phyloP scores from a whole-genome alignment of 2,329 filamentous ascomycete genomes.

The Hymenoscyphus salicellus region DNA sequence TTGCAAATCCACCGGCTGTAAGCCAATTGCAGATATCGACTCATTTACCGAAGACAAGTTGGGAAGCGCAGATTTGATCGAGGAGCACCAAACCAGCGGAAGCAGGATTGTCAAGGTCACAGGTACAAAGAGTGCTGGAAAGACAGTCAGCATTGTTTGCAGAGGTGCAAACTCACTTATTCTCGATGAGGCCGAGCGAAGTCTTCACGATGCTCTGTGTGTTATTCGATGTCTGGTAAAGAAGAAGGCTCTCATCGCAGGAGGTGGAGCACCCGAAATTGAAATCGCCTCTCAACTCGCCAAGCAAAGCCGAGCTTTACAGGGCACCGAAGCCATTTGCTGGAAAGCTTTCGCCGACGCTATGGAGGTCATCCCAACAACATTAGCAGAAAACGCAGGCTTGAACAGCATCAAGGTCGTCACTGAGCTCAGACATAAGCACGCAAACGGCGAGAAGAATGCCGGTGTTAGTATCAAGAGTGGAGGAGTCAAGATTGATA shows the following conservation, averaged over 20 bases:
- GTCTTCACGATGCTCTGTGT: conserved; percentile 93
- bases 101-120: conserved; percentile 93
- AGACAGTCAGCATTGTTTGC: conserved; percentile 92
- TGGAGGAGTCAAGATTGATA: conserved; percentile 94
- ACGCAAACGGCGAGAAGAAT: conserved; percentile 92
- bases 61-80: conserved; percentile 85
- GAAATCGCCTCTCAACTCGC: conserved; percentile 87
- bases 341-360: conserved; percentile 99
- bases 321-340: conserved; percentile 93
- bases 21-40: conserved; percentile 96
- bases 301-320: conserved; percentile 75
- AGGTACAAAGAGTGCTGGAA: conserved; percentile 77
- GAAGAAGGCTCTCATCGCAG: conserved; percentile 98
- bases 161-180: conserved; percentile 93
- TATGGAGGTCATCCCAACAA: conserved; percentile 95
- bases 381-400: conserved; percentile 93
- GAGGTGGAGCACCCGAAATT: conserved; percentile 93
- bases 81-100: conserved; percentile 84
- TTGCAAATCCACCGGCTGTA: conserved; percentile 98
- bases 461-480: conserved; percentile 98
- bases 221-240: conserved; percentile 97
- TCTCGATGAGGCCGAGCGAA: conserved; percentile 94
- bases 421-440: conserved; percentile 88
- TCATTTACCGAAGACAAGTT: conserved; percentile 99
- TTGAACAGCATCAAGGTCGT: conserved; percentile 99